Base-by-base conservation (phyloP, 2,329 filamentous ascomycete genomes). In the Hawksworthiomyces lignivorus region DNA sequence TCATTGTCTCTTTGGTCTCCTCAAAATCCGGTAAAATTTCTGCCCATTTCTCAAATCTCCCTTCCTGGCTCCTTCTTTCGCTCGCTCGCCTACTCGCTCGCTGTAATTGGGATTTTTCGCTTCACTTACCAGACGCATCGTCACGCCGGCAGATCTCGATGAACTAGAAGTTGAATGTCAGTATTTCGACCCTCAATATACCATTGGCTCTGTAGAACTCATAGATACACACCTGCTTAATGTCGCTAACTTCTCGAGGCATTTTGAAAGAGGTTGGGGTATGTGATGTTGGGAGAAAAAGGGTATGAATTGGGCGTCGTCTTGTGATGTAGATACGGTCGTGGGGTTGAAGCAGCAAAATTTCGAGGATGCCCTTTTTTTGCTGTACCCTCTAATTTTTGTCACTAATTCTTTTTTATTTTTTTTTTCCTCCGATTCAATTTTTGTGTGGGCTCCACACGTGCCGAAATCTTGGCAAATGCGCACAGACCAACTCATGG, bases 101-200 rank as follows among this genome's bases (percentile, higher is more conserved):
- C 19, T 21, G 18, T 37, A 30, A n/a, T 32, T 37, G 15, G 36
- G 21, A 11, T 22, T 24, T 11, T 21, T 18, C n/a, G 19, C 7
- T 18, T 8, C 55, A 89, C 88, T 64, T 86, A 98, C 92, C 95
- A 68, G 86, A 94, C 69, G 92, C 92, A 82, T 98, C 94, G 80
- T 95, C 94, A 70, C 92, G 86, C 73, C 90, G 85, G 83, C 87
- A 95, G 81, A 98, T 95, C 84, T 97, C 92, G 72, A 98, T 94
- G 87, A 98, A 98, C 80, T 95, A 14, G 4, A 33, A n/a, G n/a
- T n/a, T n/a, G n/a, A 34, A 20, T 3, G 36, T 39, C 44, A 43
- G 44, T 37, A 43, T 30, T 46, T 40, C 4, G 10, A 34, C 33
- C n/a, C n/a, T n/a, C n/a, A n/a, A n/a, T n/a, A n/a, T n/a, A n/a